Conservation (phyloP, 148 eudicot species). For the Vaccinium myrtillus region DNA sequence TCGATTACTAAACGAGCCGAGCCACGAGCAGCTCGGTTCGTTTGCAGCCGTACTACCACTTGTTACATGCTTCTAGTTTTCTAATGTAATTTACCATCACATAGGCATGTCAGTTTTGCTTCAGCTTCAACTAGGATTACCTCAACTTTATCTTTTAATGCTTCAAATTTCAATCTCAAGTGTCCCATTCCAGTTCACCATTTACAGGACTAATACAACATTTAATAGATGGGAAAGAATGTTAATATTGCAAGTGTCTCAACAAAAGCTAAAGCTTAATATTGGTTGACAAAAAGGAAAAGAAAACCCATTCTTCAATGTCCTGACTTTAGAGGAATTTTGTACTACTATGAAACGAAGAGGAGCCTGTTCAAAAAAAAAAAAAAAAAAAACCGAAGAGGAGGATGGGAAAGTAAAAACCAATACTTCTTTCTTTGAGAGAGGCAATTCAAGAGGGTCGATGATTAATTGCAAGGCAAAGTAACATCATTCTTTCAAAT, state of each 20-base stretch:
- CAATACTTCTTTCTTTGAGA: neutral
- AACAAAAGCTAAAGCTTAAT: neutral
- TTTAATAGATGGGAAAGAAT: neutral
- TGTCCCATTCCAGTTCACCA: neutral
- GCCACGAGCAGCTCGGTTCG: too few relatives aligned
- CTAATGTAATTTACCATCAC: neutral
- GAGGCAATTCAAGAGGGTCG: neutral
- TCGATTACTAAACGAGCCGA: too few relatives aligned
- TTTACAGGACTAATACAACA: neutral
- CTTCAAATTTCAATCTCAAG: neutral
- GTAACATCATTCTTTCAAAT: neutral
- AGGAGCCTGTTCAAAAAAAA: too few relatives aligned
- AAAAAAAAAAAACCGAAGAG: too few relatives aligned
- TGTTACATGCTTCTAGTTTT: neutral
- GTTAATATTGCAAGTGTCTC: neutral
- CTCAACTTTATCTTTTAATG: neutral
- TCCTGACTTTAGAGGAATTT: neutral
- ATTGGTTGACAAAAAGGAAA: neutral
- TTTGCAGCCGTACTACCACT: neutral
- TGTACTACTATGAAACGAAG: neutral
- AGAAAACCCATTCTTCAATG: neutral
- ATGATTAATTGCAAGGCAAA: neutral
- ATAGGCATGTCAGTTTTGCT: neutral
- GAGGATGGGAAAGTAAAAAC: neutral
- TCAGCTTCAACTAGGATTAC: neutral